Evolutionary conservation across 352 stramenopile species (phyloP), one percentile per base, ranked within the genome.

Genomic region (Phytophthora tubulina): DNA sequence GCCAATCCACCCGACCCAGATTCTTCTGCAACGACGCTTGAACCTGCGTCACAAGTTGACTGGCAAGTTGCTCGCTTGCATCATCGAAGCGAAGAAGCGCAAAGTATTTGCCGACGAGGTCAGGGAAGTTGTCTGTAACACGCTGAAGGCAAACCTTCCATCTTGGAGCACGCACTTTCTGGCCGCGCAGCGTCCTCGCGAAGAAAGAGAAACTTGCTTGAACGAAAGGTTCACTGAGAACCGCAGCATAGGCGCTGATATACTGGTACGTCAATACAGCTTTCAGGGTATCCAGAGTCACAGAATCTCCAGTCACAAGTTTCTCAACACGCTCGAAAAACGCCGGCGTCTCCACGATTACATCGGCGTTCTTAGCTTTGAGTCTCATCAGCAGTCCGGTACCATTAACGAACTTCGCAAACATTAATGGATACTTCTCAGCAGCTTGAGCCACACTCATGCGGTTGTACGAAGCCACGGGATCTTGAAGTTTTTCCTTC

Each of bases 141-240:
- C 75, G 75, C 11, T 66, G 73, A 59, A 98, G 84, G 66, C 91
- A 96, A 17, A 95, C 78, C 64, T 98, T 98, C 89, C 93, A 97
- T 8, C 94, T 84, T 36, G 88, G 90, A n/a, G 95, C 87, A 48
- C 92, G 92, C 54, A 89, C 78, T 55, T 95, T 76, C 48, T 97
- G 95, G 0, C 96, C 96, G 1, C 76, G 72, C 1, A 99, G 66
- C 2, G 71, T 89, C 15, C 76, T 67, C 6, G 84, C 80, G 63
- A 94, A 98, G 70, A 99, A 98, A 3, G 91, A 82, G 68, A 99
- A 99, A 11, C 86, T 81, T 1, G 90, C 90, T n/a, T 93, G 72
- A 7, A 98, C 81, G 50, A 98, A 98, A 7, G 82, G 67, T 48
- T 93, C 80, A 53, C 84, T 86, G 2, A 94, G 69, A 5, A 67